Evolutionary conservation across 305 asterid genomes (phyloP), one percentile per base, ranked within the genome.

Genomic region (Fraxinus xanthoxyloides): DNA sequence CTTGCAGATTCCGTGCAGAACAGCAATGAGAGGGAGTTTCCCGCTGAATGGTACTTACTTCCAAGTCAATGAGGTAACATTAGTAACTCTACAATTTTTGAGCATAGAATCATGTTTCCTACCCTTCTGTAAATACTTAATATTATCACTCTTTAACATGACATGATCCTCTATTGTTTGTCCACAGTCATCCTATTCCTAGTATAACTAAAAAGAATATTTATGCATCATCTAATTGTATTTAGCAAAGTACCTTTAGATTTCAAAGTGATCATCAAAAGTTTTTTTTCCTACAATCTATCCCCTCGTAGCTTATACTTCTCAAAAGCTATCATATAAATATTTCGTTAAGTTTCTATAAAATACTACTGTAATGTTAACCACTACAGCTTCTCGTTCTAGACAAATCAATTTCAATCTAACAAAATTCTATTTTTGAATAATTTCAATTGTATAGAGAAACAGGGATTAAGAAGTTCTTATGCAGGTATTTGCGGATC

Each of bases 11-110:
- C 98, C 98, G 38, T 93, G 98, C 87, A 86, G 98, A 84, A 95
- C 98, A 51, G 98, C 98, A 84, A 93, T 90, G 95, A 87, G 95
- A 87, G 98, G 98, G 79, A 91, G 95, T 86, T 95, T 95, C 91
- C 97, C 97, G 3, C 92, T 95, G 82, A 95, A 95, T 77, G 98
- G 98, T 77, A 95, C 98, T 67, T 95, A 95, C 82, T 95, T 95
- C 91, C 98, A 93, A 87, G 98, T 95, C 82, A 95, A 95, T 65
- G 98, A 95, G 97, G 98, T 95, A 87, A 75, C 24, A 72, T 65
- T 5, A 65, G 5, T 17, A 72, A 31, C 19, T 32, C 77, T 59
- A 73, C 9, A 35, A 34, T 75, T 46, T 34, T 69, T 56, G 24
- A 6, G 48, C 76, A 72, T 34, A 72, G 23, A 17, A 72, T 34